A percentile compares a stretch with the other conserved stretches of the same genome.
Conservation (phyloP, 805 yeast species). For the Saccharomyces jurei region DNA sequence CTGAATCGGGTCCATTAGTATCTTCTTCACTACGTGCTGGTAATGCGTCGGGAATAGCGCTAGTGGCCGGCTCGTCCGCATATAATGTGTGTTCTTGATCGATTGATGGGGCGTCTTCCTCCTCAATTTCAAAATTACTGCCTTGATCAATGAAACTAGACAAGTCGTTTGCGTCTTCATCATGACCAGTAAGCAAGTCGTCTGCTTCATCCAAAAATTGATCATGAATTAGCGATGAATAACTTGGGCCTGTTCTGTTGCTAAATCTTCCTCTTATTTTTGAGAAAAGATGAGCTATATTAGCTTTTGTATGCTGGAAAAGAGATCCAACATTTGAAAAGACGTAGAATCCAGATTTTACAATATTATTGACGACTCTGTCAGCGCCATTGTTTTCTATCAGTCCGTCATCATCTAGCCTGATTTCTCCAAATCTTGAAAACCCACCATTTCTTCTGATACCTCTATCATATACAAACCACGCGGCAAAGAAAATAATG, state of each 20-base stretch:
- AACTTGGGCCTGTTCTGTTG: constrained; percentile 28
- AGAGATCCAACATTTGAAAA: constrained; percentile 33
- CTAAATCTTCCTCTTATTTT: constrained; percentile 21
- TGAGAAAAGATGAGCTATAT: constrained; percentile 7
- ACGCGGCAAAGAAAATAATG: constrained; percentile 42
- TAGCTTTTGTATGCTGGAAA: constrained; percentile 13
- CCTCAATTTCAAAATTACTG: constrained; percentile 31
- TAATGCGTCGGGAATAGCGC: background rate
- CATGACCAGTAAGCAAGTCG: constrained; percentile 32
- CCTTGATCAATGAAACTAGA: constrained; percentile 35
- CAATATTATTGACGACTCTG: constrained; percentile 48
- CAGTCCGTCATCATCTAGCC: constrained; percentile 66
- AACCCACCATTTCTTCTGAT: constrained; percentile 73
- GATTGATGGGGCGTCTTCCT: constrained; percentile 18
- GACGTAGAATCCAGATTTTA: constrained; percentile 46
- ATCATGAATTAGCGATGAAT: constrained; percentile 26
- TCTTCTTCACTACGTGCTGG: background rate
- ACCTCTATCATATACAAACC: constrained; percentile 74
- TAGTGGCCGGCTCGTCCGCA: constrained; percentile 3
- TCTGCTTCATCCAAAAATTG: constrained; percentile 32
- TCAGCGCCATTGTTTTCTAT: constrained; percentile 60
- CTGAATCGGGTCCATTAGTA: background rate
- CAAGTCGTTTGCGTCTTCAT: constrained; percentile 44
- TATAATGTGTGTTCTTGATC: constrained; percentile 1
- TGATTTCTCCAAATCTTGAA: constrained; percentile 73